These are phyloP conservation scores for Aspergillus ibericus DNA, from an alignment of 2,329 filamentous ascomycete genomes.

Conservation along the genomic window DNA sequence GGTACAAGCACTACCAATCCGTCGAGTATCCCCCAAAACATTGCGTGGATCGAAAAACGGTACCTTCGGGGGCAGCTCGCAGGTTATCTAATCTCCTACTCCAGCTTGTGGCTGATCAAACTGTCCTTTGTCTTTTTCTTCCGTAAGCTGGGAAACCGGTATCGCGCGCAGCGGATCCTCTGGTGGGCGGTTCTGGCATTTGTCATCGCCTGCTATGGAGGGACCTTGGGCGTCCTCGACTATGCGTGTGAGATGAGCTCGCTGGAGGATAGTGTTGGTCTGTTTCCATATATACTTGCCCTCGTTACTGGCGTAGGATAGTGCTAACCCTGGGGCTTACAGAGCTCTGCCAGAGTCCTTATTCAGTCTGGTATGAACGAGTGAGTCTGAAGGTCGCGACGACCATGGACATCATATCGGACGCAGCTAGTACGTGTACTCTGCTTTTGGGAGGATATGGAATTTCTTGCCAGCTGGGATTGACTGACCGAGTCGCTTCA, in stretches of 20 bases:
- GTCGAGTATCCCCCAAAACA: background rate
- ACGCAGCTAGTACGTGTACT: constrained; percentile 6
- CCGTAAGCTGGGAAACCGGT: constrained; percentile 1
- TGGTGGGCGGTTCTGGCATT: constrained; percentile 4
- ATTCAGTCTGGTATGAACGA: background rate
- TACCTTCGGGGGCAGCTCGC: constrained; percentile 2
- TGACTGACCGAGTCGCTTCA: too few relatives aligned
- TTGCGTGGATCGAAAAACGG: background rate
- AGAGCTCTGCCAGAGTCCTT: background rate
- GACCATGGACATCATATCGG: constrained; percentile 3
- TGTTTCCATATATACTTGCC: too few relatives aligned
- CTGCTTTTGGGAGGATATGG: too few relatives aligned
- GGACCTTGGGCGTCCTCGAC: background rate
- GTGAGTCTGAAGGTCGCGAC: constrained; percentile 1
- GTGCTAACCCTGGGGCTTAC: too few relatives aligned
- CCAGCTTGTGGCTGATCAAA: constrained; percentile 3
- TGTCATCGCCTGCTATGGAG: background rate
- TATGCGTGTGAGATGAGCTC: constrained; percentile 2
- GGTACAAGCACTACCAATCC: background rate
- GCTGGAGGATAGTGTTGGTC: background rate
- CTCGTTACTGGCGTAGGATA: too few relatives aligned
- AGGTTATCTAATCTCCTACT: background rate
- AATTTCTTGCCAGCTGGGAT: background rate
- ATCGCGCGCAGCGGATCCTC: constrained; percentile 2
- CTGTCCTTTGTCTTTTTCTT: constrained; percentile 10